Evolutionary conservation across 805 yeast genomes (phyloP).

Genomic region (Yarrowia phangngaensis): DNA sequence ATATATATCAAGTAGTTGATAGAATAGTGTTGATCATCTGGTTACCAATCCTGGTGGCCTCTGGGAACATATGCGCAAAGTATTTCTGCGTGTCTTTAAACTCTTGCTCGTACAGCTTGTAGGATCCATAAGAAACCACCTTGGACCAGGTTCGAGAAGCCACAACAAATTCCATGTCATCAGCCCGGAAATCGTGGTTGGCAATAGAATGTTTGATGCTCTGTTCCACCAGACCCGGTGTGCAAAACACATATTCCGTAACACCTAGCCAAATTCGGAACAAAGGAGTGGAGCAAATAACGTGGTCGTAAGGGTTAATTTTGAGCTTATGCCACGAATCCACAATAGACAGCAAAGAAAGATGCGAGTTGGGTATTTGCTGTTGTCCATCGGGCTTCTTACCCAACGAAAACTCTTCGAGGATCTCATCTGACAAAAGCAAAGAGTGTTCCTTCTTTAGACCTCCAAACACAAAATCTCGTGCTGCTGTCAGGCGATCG

Average conservation of each 20-base stretch:
- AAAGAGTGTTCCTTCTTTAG: slow-evolving; percentile 51
- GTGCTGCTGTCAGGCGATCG: slow-evolving; percentile 61
- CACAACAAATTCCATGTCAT: slow-evolving; percentile 86
- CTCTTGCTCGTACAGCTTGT: slow-evolving; percentile 60
- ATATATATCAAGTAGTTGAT: slow-evolving; percentile 1
- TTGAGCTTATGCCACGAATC: slow-evolving; percentile 87
- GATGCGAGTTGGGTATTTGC: slow-evolving; percentile 76
- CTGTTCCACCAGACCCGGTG: slow-evolving; percentile 76
- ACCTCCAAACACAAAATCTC: slow-evolving; percentile 70
- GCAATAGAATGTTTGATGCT: slow-evolving; percentile 68
- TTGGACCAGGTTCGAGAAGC: slow-evolving; percentile 89
- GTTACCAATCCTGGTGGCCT: slow-evolving; percentile 84
- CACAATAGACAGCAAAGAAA: slow-evolving; percentile 83
- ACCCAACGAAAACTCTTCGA: slow-evolving; percentile 75
- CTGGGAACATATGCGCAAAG: slow-evolving; percentile 80
- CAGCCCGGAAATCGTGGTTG: slow-evolving; percentile 70
- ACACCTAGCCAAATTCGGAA: slow-evolving; percentile 93
- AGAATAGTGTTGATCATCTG: slow-evolving; percentile 82
- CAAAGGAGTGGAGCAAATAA: slow-evolving; percentile 91
- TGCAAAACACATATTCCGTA: slow-evolving; percentile 82
- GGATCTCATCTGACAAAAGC: slow-evolving; percentile 69
- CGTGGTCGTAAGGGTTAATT: slow-evolving; percentile 92
- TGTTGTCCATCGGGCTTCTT: slow-evolving; percentile 59
- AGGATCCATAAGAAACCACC: slow-evolving; percentile 71
- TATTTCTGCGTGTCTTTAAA: slow-evolving; percentile 80